Evolutionary conservation across 1,284 basidiomycete genomes (phyloP).

Genomic region (Cutaneotrichosporon sp.): DNA sequence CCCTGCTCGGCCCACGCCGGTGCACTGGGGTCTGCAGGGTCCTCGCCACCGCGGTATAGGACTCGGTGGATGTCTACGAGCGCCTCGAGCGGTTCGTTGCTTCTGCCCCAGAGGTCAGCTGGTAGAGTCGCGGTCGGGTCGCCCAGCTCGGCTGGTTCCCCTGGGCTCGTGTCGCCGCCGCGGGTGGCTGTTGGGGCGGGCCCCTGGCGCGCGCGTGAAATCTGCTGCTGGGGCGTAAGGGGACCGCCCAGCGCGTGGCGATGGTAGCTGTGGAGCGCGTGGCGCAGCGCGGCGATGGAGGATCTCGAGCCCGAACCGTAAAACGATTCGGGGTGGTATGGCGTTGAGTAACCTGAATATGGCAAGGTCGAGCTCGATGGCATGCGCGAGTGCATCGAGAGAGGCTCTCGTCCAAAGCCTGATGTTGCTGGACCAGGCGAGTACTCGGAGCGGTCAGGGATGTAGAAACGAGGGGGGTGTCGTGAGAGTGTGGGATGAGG

Average conservation of each 20-base stretch:
- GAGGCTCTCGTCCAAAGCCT: constrained; percentile 12
- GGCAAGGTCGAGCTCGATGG: constrained; percentile 12
- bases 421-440: constrained; percentile 19
- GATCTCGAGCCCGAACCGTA: constrained; percentile 21
- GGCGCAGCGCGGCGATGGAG: constrained; percentile 25
- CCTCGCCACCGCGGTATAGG: constrained; percentile 43
- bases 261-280: constrained; percentile 28
- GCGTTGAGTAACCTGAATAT: constrained; percentile 21
- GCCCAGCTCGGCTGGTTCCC: constrained; percentile 9
- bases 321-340: constrained; percentile 17
- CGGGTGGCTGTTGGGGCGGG: background rate
- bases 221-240: constrained; percentile 12
- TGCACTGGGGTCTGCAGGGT: constrained; percentile 17
- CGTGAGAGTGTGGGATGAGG: constrained; percentile 28
- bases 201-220: background rate
- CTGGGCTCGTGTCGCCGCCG: background rate
- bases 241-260: constrained; percentile 8
- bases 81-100: constrained; percentile 37
- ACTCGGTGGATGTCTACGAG: constrained; percentile 48
- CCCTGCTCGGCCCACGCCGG: constrained; percentile 34
- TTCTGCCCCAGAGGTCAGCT: constrained; percentile 15
- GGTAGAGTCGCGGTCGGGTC: constrained; percentile 6
- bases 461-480: constrained; percentile 31
- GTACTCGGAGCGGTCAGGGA: constrained; percentile 23
- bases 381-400: constrained; percentile 25